Evolutionary conservation across 148 eudicot genomes (phyloP).

Genomic region (Vaccinium macrocarpon): DNA sequence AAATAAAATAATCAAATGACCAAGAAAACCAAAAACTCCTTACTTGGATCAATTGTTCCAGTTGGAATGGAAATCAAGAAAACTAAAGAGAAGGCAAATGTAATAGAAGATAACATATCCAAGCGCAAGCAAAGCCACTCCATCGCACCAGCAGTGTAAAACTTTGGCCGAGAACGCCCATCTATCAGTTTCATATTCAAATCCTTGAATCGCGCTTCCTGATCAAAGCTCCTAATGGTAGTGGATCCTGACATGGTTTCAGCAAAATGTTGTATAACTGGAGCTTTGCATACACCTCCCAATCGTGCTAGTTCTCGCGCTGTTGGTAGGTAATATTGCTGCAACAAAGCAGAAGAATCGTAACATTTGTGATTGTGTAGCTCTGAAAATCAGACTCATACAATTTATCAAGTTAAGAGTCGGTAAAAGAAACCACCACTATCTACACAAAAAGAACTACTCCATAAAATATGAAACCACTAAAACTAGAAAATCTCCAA

Average conservation of each 20-base stretch:
- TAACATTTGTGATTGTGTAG: background rate
- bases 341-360: conserved; percentile 2
- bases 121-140: conserved; percentile 58
- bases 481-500: background rate
- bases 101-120: conserved; percentile 50
- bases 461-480: background rate
- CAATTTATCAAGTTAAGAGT: background rate
- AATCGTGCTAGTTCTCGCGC: conserved; percentile 62
- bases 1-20: background rate
- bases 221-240: conserved; percentile 58
- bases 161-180: conserved; percentile 37
- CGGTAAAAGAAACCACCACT: background rate
- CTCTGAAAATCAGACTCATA: background rate
- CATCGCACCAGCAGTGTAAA: conserved; percentile 43
- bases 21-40: background rate
- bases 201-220: conserved; percentile 38
- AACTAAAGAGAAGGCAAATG: conserved; percentile 49
- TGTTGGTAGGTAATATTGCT: conserved; percentile 60
- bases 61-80: conserved; percentile 50
- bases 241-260: conserved; percentile 61
- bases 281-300: conserved; percentile 57
- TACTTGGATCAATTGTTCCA: conserved; percentile 52
- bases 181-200: conserved; percentile 37
- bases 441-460: background rate
- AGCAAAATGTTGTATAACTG: conserved; percentile 57